Conservation (phyloP, 441 rosid species). For the Populus tomentosa region DNA sequence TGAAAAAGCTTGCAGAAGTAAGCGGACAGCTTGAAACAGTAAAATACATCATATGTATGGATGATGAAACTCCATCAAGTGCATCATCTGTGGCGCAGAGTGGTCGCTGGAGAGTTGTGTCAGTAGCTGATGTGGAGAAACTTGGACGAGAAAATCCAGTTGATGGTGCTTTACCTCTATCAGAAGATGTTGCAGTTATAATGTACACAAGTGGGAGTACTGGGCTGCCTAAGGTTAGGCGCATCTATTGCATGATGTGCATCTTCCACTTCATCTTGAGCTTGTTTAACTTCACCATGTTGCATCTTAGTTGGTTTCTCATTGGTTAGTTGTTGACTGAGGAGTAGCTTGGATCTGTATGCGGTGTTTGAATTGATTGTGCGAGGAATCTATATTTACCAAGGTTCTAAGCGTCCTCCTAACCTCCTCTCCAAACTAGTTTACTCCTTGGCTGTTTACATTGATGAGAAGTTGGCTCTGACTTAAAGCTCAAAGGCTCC, state of each 20-base stretch:
- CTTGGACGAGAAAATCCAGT: constrained; percentile 67
- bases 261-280: background rate
- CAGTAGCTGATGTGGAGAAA: constrained; percentile 64
- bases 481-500: background rate
- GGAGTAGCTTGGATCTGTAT: background rate
- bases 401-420: background rate
- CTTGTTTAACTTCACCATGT: constrained; percentile 4
- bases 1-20: constrained; percentile 72
- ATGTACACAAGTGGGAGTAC: constrained; percentile 99
- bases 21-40: constrained; percentile 87
- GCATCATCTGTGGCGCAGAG: constrained; percentile 39
- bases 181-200: constrained; percentile 84
- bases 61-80: constrained; percentile 62
- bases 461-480: background rate
- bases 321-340: background rate
- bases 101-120: constrained; percentile 53
- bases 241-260: constrained; percentile 1
- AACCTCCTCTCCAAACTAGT: background rate
- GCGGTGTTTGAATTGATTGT: background rate
- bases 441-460: background rate
- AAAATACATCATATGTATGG: constrained; percentile 83
- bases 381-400: background rate
- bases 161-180: constrained; percentile 64
- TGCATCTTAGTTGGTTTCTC: constrained; percentile 1
- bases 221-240: constrained; percentile 88